These are phyloP conservation scores for Penicillium brasilianum DNA, from an alignment of 2,329 filamentous ascomycete species.

Conservation along the genomic window DNA sequence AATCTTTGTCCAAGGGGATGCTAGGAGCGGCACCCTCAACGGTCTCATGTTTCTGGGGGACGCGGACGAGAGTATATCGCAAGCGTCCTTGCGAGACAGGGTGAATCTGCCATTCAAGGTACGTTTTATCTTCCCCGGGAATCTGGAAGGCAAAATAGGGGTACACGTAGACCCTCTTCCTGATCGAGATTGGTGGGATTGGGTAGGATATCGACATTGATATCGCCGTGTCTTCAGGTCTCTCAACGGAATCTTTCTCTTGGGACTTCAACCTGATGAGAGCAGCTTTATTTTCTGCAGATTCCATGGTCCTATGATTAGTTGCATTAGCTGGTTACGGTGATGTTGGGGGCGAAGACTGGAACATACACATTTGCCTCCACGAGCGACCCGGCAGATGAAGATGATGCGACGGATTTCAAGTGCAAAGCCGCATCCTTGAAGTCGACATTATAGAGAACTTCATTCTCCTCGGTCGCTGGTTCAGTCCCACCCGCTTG, in stretches of 20 bases:
- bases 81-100: constrained; percentile 2
- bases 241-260: background rate
- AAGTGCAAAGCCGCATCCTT: background rate
- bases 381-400: background rate
- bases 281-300: background rate
- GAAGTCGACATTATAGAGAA: background rate
- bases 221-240: background rate
- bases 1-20: background rate
- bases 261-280: background rate
- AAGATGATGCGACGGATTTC: background rate
- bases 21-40: background rate
- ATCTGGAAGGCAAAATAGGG: constrained; percentile 4
- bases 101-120: constrained; percentile 10
- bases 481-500: background rate
- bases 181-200: background rate
- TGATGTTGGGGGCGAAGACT: background rate
- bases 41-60: constrained; percentile 49
- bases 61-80: constrained; percentile 11
- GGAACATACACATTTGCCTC: constrained; percentile 1
- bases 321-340: background rate
- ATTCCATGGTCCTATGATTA: background rate
- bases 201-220: constrained; percentile 1
- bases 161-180: constrained; percentile 5
- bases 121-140: background rate
- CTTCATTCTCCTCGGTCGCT: background rate